These are phyloP conservation scores for Dioszegia aurantiaca DNA, from an alignment of 768 basidiomycete species.

Conservation along the genomic window DNA sequence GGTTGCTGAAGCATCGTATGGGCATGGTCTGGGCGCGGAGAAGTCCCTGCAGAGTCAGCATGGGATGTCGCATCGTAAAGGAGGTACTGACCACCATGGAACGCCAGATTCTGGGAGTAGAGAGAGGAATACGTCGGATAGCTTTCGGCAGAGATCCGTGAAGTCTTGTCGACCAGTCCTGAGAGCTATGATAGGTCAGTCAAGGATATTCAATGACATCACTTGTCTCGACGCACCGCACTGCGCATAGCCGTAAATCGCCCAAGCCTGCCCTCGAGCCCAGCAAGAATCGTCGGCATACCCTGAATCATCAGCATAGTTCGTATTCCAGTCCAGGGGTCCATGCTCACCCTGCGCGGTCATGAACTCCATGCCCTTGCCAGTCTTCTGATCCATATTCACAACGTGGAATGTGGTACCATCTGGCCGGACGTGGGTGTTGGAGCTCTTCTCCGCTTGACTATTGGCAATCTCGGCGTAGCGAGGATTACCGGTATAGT, in stretches of 20 bases:
- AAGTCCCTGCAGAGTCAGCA: conserved; percentile 30
- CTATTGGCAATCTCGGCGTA: conserved; percentile 36
- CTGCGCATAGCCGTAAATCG: conserved; percentile 42
- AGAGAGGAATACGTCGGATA: conserved; percentile 35
- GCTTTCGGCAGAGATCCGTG: conserved; percentile 26
- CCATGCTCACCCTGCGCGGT: conserved; percentile 29
- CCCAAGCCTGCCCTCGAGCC: conserved; percentile 46
- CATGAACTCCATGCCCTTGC: conserved; percentile 20
- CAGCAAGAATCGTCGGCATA: conserved; percentile 40
- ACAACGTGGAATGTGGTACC: conserved; percentile 42
- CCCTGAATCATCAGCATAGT: conserved; percentile 21
- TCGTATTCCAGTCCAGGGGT: not conserved
- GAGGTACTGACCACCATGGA: conserved; percentile 37
- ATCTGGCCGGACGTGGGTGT: conserved; percentile 34
- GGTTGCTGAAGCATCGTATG: conserved; percentile 42
- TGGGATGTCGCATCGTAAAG: not conserved
- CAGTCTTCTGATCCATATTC: conserved; percentile 39
- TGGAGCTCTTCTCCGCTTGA: conserved; percentile 34
- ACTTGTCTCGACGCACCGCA: conserved; percentile 27
- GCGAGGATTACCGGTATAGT: conserved; percentile 30
- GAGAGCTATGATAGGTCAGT: conserved; percentile 20
- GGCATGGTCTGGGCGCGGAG: conserved; percentile 34
- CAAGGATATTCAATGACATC: too few species aligned
- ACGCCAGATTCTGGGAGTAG: conserved; percentile 31
- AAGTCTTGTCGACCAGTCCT: conserved; percentile 42